A percentile compares a stretch with the other conserved stretches of the same genome.
phyloP scores from a whole-genome alignment of 2,329 filamentous ascomycete species.

The Chaetomiaceae sp. region DNA sequence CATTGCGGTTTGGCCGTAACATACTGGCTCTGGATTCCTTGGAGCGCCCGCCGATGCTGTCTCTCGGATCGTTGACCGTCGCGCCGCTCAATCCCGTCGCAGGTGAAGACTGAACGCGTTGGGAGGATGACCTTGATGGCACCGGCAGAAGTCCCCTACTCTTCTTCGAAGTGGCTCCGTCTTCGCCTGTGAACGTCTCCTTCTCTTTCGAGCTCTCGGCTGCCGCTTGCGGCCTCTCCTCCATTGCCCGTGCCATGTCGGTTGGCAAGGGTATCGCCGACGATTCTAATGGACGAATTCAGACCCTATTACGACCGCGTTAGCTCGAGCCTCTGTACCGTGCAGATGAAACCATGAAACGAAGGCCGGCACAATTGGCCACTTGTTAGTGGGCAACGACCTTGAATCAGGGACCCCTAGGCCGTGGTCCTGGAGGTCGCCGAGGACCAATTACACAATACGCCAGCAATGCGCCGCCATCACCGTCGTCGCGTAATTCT shows the following conservation, averaged over 20 bases:
- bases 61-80: conserved; percentile 55
- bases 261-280: not conserved
- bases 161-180: conserved; percentile 44
- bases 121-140: conserved; percentile 59
- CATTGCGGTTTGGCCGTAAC: conserved; percentile 58
- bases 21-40: conserved; percentile 64
- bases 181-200: conserved; percentile 39
- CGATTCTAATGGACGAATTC: not conserved
- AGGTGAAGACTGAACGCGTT: conserved; percentile 55
- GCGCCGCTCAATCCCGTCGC: conserved; percentile 57
- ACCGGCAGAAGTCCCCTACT: conserved; percentile 52
- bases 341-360: not conserved
- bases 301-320: conserved; percentile 1
- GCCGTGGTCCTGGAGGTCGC: not conserved
- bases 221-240: conserved; percentile 34
- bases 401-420: not conserved
- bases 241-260: conserved; percentile 32
- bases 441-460: conserved; percentile 2
- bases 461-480: not conserved
- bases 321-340: not conserved
- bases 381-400: not conserved
- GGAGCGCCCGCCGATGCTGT: conserved; percentile 60
- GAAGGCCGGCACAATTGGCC: not conserved
- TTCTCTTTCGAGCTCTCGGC: conserved; percentile 43
- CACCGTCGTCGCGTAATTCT: not conserved